Evolutionary conservation across 225 moss, liverwort and hornwort species (phyloP), one percentile per base, ranked within the genome.

Genomic region (Marchantia paleacea): DNA sequence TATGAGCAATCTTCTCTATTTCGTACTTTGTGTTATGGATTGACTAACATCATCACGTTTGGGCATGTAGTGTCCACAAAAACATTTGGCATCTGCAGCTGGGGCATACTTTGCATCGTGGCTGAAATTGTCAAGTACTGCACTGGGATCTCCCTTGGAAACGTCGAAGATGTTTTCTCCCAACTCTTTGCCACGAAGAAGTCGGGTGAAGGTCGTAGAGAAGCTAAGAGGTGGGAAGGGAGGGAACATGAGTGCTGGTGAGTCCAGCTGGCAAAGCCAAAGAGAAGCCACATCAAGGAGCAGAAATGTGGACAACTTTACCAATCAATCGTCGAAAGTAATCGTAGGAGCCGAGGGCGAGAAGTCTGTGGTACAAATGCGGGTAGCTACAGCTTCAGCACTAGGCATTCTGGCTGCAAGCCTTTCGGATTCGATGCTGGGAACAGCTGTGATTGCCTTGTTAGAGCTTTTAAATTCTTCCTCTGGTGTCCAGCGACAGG

Each of bases 261-360:
- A 91, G 81, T 87, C 95, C 28, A 93, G 90, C 84, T 86, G 86
- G 83, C 81, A 89, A 67, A 82, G 71, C 72, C 89, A 79, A 76
- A 83, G 75, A 69, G 84, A 85, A 12, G 7, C 88, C 31, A 82
- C 88, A 39, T 83, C 85, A 82, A 85, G 89, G 60, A 89, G 81
- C 75, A 94, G 87, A 86, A 81, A 85, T 73, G 85, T 83, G 62
- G 95, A 93, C 71, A 90, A 82, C 69, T 89, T 89, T 77, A 78
- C 78, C 11, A 71, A 72, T 55, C 84, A 80, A 52, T 31, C 89
- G 22, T 76, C 86, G 10, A 89, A 86, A 58, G 93, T 96, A 72
- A 81, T 93, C 50, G 92, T 96, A 65, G 95, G 95, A 81, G 92
- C 92, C 47, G 95, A 96, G 76, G 95, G 95, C 58, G 95, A 96